These are phyloP conservation scores for Diaporthe citriasiana DNA, from an alignment of 2,329 filamentous ascomycete genomes.

Conservation along the genomic window DNA sequence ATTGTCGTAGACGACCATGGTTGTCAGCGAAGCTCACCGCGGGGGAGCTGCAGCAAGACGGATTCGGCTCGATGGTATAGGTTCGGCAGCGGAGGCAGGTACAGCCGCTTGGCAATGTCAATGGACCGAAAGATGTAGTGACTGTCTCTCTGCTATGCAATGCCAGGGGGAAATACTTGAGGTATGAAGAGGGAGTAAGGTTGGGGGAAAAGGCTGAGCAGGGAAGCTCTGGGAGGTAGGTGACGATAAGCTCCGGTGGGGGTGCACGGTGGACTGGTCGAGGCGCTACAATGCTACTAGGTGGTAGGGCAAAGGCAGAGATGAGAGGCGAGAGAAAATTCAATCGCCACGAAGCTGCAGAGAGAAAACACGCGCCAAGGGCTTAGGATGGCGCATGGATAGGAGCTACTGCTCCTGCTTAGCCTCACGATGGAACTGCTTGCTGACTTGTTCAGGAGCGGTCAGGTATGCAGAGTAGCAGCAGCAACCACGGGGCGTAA, in stretches of 20 bases:
- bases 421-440: slow-evolving; percentile 27
- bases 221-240: slow-evolving; percentile 14
- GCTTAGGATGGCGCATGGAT: slow-evolving; percentile 27
- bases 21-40: slow-evolving; percentile 44
- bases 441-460: slow-evolving; percentile 33
- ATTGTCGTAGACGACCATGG: slow-evolving; percentile 91
- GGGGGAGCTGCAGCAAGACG: background rate
- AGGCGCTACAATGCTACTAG: background rate
- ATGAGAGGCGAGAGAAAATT: background rate
- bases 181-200: slow-evolving; percentile 16
- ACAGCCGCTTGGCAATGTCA: slow-evolving; percentile 7
- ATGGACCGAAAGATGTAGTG: background rate
- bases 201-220: slow-evolving; percentile 16
- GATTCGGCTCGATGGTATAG: background rate
- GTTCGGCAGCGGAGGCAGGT: background rate
- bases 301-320: background rate
- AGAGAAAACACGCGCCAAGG: slow-evolving; percentile 22
- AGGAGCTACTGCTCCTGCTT: slow-evolving; percentile 12
- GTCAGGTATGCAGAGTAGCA: slow-evolving; percentile 21
- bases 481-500: background rate
- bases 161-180: slow-evolving; percentile 12
- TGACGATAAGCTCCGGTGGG: slow-evolving; percentile 27
- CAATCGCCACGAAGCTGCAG: slow-evolving; percentile 19
- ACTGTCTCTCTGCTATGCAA: slow-evolving; percentile 6
- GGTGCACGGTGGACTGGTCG: background rate